Conservation (phyloP, 768 basidiomycete species). For the Agrocybe praecox region DNA sequence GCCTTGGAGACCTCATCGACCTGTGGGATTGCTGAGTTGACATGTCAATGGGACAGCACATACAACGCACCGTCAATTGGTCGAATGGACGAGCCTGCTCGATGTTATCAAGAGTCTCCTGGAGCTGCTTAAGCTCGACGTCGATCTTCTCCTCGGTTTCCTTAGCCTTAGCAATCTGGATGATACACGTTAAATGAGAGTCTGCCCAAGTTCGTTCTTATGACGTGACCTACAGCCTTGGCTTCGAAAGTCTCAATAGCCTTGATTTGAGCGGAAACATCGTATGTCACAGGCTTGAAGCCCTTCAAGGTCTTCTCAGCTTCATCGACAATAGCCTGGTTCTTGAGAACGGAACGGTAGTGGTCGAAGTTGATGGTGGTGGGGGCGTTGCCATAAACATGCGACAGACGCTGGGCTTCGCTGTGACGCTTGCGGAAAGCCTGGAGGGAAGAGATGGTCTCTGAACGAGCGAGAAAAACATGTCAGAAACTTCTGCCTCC, state of each 20-base stretch:
- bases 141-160: constrained; percentile 91
- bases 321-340: constrained; percentile 89
- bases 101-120: constrained; percentile 94
- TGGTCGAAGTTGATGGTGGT: constrained; percentile 88
- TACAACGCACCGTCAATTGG: constrained; percentile 82
- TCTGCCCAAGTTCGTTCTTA: background rate
- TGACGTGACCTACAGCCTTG: constrained; percentile 70
- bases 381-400: constrained; percentile 65
- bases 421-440: constrained; percentile 95
- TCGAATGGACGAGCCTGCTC: constrained; percentile 97
- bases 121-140: constrained; percentile 86
- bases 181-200: background rate
- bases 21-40: constrained; percentile 37
- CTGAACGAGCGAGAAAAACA: constrained; percentile 36
- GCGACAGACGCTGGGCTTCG: constrained; percentile 80
- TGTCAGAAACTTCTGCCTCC: background rate
- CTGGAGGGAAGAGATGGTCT: constrained; percentile 88
- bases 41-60: background rate
- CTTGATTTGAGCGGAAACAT: constrained; percentile 86
- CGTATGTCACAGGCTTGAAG: constrained; percentile 96
- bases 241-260: constrained; percentile 96
- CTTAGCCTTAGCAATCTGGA: constrained; percentile 84
- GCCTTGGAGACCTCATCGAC: constrained; percentile 89
- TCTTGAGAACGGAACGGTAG: constrained; percentile 92
- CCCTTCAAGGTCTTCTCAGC: constrained; percentile 86